Base-by-base conservation (phyloP, 2,329 filamentous ascomycete species). In the Paecilomyces niveus region DNA sequence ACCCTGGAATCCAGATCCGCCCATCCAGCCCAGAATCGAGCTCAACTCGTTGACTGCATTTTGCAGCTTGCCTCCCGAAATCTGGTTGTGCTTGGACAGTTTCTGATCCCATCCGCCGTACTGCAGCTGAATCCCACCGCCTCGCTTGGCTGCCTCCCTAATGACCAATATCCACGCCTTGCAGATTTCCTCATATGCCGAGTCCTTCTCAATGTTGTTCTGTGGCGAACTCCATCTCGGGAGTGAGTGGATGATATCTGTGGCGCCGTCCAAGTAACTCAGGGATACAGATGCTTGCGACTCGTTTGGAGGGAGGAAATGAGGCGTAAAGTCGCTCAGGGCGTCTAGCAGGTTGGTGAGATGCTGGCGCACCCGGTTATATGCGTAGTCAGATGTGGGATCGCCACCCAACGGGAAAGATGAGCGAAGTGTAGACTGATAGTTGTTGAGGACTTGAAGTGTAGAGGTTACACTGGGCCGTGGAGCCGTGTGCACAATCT, bases 101-200 rank as follows among this genome's bases (percentile, higher is more conserved):
- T 86, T 90, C 73, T 94, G 87, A 68, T 97, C 93, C 94, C 94
- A 99, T 59, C 90, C 90, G 56, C 89, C 92, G 53, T 91, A 90
- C 68, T 96, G 90, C 63, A 99, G 71, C 64, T 90, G 86, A 67
- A 97, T 94, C 33, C 94, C 94, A 29, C 91, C 92, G 10, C 91
- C 93, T 65, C 89, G 85, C 79, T 97, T 97, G 22, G 89, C 87
- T 1, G 92, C 91, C 74, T 99, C 94, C 61, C 87, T 88, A 65
- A 99, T 89, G 54, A 96, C 93, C 64, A 95, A 75, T 15, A 90
- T 87, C 94, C 94, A 99, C 1, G 94, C 94, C 68, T 89, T 91
- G 26, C 90, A 88, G 63, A 99, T 92, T 71, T 97, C 94, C 68
- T 99, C 93, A 70, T 99, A 99, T 6, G 93, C 92, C 63, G 91